Evolutionary conservation across 108 stramenopile species (phyloP), one percentile per base, ranked within the genome.

Genomic region (Skeletonema menzelii): DNA sequence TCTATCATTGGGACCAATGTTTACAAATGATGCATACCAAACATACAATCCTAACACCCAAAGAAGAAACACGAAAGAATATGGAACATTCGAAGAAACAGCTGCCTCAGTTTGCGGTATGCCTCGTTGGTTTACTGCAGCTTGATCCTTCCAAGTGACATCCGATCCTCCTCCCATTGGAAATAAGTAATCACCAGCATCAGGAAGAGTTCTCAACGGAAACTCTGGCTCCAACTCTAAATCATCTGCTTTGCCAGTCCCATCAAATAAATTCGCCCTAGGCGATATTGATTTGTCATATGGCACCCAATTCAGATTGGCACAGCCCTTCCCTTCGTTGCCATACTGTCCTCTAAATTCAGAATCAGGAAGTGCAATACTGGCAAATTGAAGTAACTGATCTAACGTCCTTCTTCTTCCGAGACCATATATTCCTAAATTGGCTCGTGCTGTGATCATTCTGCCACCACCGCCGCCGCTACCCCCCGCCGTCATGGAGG

Each of bases 361-460:
- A 15, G 65, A 35, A 8, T 55, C 70, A 1, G 66, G 76, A 70
- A 93, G 59, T 26, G 87, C 80, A 57, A 96, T 85, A 3, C 89
- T 80, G 5, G 84, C 76, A 67, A 93, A 96, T 34, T 83, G 80
- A 0, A 86, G 76, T 44, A 93, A 56, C 60, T 96, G 91, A 15
- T 89, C 76, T 56, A 96, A 42, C 2, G 88, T 84, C 5, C 95
- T 85, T 44, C 92, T 83, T 64, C 82, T 86, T 12, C 95, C 95
- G 13, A 96, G 73, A 13, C 89, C 91, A 59, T 92, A 96, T 1
- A 93, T 87, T 5, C 95, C 95, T 27, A 96, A 59, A 69, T 91
- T 91, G 20, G 88, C 90, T 40, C 80, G 73, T 13, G 80, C 80
- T 19, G 73, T 75, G 26, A 68, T 60, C 53, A 81, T 81, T 38